These are phyloP conservation scores for Alternaria viburni DNA, from an alignment of 2,329 filamentous ascomycete genomes.

Conservation along the genomic window DNA sequence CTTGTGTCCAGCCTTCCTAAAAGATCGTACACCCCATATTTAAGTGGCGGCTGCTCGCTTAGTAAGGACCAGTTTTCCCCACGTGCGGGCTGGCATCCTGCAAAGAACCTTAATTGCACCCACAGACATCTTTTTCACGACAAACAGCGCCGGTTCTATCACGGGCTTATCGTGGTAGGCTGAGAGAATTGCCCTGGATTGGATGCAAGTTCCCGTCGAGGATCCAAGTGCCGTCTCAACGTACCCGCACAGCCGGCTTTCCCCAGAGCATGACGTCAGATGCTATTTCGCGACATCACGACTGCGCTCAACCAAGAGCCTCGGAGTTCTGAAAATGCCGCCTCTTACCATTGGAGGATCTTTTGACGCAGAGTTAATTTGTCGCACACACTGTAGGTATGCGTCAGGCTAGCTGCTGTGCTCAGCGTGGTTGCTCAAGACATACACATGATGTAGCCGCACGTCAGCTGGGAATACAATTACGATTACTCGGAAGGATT, in stretches of 20 bases:
- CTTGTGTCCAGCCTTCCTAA: neutral
- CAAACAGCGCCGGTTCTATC: neutral
- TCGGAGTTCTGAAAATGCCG: neutral
- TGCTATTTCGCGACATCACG: neutral
- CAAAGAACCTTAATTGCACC: conserved; percentile 15
- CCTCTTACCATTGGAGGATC: neutral
- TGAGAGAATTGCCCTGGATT: neutral
- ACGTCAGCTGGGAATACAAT: neutral
- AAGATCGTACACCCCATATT: conserved; percentile 2
- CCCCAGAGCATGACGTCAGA: conserved; percentile 7
- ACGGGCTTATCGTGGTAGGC: neutral
- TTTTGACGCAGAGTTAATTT: neutral
- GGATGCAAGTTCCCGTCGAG: conserved; percentile 1
- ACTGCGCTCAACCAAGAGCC: neutral
- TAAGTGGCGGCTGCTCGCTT: conserved; percentile 4
- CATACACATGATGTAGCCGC: neutral
- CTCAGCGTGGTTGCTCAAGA: neutral
- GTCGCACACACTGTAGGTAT: neutral
- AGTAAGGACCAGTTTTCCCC: conserved; percentile 4
- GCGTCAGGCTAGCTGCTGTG: neutral
- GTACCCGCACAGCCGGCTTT: conserved; percentile 2
- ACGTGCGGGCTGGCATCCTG: conserved; percentile 7
- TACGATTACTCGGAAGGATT: neutral
- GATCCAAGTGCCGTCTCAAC: conserved; percentile 1
- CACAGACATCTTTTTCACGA: conserved; percentile 6